These are phyloP conservation scores for Erucastrum elatum DNA, from an alignment of 345 rosid genomes.

Conservation along the genomic window DNA sequence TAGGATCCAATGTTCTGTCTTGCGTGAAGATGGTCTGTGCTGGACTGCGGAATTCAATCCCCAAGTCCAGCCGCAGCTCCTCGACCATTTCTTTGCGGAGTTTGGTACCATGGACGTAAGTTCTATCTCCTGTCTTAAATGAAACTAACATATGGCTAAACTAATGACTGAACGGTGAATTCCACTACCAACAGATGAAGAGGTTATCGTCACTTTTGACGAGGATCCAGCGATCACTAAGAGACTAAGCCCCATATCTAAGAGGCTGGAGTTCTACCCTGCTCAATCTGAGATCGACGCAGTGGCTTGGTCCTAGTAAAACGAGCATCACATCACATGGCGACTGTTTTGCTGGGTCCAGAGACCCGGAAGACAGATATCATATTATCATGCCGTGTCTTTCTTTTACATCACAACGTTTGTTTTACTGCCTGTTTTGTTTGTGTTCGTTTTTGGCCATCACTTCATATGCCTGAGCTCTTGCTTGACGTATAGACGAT, in stretches of 20 bases:
- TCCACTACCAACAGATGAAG: constrained; percentile 60
- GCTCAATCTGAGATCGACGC: constrained; percentile 90
- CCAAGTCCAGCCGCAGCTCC: too few species aligned
- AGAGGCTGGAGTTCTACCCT: constrained; percentile 84
- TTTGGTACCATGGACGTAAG: constrained; percentile 88
- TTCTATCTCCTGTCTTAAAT: constrained; percentile 2
- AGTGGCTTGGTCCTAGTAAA: constrained; percentile 92
- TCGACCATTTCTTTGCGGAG: constrained; percentile 63
- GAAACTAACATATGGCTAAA: not conserved
- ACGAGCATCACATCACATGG: not conserved
- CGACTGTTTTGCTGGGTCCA: constrained; percentile 13
- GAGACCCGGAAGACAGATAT: not conserved
- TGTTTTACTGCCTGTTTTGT: too few species aligned
- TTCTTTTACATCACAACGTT: too few species aligned
- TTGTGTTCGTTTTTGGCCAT: too few species aligned
- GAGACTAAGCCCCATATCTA: constrained; percentile 74
- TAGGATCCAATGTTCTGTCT: too few species aligned
- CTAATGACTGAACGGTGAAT: constrained; percentile 2
- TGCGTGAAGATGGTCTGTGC: too few species aligned
- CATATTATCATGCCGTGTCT: too few species aligned
- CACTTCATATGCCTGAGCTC: too few species aligned
- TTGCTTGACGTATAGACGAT: too few species aligned
- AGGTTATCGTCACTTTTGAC: constrained; percentile 69
- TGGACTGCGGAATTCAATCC: too few species aligned
- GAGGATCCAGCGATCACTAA: constrained; percentile 98